phyloP scores from a whole-genome alignment of 306 rosid species.

The Inga laurina region DNA sequence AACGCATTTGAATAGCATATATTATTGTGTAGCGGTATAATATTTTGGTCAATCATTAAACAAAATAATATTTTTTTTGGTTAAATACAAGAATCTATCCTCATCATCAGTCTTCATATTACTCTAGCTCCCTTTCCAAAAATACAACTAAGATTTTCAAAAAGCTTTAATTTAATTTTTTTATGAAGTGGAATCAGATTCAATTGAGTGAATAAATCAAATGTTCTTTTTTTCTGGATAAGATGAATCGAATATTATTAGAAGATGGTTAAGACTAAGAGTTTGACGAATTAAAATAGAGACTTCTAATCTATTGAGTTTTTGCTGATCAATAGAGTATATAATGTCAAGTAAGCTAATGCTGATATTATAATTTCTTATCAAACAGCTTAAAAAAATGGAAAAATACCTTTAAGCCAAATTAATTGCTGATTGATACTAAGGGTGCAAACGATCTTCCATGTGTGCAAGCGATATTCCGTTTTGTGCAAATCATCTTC shows the following conservation, averaged over 20 bases:
- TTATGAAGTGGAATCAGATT: not conserved
- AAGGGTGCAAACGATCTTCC: too few relatives aligned
- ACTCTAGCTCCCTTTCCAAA: not conserved
- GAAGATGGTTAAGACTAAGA: not conserved
- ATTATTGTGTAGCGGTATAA: not conserved
- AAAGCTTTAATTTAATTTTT: too few relatives aligned
- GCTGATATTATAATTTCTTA: too few relatives aligned
- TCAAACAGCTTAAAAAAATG: too few relatives aligned
- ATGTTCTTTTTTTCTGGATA: too few relatives aligned
- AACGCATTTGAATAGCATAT: not conserved
- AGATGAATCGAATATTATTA: not conserved
- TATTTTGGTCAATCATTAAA: not conserved
- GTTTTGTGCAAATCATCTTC: too few relatives aligned
- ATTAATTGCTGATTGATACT: too few relatives aligned
- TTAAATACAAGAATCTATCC: not conserved
- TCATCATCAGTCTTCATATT: not conserved
- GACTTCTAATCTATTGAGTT: not conserved
- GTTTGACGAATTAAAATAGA: not conserved
- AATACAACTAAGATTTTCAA: not conserved
- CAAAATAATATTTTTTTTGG: not conserved
- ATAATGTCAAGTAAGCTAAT: not conserved
- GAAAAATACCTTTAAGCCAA: too few relatives aligned
- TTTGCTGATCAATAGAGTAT: not conserved
- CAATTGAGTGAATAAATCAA: not conserved
- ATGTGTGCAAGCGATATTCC: too few relatives aligned